Base-by-base conservation (phyloP, 352 stramenopile species). In the Pythium aristosporum region DNA sequence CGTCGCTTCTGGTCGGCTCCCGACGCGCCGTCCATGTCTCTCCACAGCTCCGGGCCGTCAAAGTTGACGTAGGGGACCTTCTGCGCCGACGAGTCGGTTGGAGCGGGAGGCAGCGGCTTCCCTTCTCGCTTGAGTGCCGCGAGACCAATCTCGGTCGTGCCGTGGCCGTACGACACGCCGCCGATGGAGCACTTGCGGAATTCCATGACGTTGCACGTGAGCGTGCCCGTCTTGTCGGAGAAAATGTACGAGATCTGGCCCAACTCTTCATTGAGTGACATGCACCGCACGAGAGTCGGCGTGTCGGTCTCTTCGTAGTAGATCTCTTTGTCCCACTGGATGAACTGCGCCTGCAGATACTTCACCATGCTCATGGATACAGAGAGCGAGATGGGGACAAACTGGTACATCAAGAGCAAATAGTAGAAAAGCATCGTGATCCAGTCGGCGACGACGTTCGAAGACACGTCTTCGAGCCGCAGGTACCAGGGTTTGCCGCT, bases 201-300 rank as follows among this genome's bases (percentile, higher is more conserved):
- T 71, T 98, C 85, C 96, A 99, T 99, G 25, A 98, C 89, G 80
- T 99, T 99, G 57, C 94, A 89, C 16, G 97, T 99, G 30, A 99
- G 80, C 28, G 97, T 99, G 10, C 97, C 97, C 9, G 97, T 99
- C 74, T 99, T 99, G 76, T 99, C 97, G 28, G 85, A 98, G 81
- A 99, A 99, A 16, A 99, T 96, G 65, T 99, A 98, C 64, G 98
- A 81, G 23, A 99, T 87, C 73, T 98, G 89, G 2, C 96, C 97
- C 3, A 98, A 69, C 54, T 98, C 90, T 71, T 96, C 92, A 53
- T 96, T 97, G 49, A 98, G 71, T 54, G 97, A 87, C 1, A 89
- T 96, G 10, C 86, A 97, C 12, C 93, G 77, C 15, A 85, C 91
- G 37, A 92, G 82, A 30, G 91, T 85, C 28, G 73, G 84, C 21